These are phyloP conservation scores for Pythium rhizo-oryzae DNA, from an alignment of 352 stramenopile species.

Conservation along the genomic window DNA sequence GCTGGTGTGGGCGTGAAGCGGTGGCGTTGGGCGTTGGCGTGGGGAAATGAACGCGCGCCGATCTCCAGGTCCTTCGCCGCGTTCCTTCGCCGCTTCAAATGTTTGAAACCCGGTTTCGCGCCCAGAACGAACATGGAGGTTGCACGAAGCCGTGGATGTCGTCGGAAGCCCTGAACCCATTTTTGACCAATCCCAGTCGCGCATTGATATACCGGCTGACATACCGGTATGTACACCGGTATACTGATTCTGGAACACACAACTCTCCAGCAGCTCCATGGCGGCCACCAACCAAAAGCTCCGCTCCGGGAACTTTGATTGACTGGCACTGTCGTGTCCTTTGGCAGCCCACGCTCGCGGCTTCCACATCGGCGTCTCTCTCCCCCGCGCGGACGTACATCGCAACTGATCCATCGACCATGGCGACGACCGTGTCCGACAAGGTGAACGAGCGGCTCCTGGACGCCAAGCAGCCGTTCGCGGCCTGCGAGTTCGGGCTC, in stretches of 20 bases:
- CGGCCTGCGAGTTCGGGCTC: conserved; percentile 86
- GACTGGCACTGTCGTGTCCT: conserved; percentile 24
- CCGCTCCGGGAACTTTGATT: conserved; percentile 13
- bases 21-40: not conserved
- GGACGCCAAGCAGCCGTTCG: conserved; percentile 81
- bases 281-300: conserved; percentile 37
- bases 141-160: not conserved
- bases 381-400: not conserved
- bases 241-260: not conserved
- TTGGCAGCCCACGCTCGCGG: conserved; percentile 3
- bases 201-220: conserved; percentile 1
- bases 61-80: not conserved
- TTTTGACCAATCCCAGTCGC: conserved; percentile 22
- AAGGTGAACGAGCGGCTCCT: conserved; percentile 76
- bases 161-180: not conserved
- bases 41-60: not conserved
- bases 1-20: not conserved
- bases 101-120: conserved; percentile 26
- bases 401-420: conserved; percentile 7
- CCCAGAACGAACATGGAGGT: not conserved
- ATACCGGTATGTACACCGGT: conserved; percentile 28
- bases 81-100: conserved; percentile 23
- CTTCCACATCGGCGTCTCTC: conserved; percentile 7
- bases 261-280: not conserved
- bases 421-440: conserved; percentile 33